phyloP scores from a whole-genome alignment of 2,329 filamentous ascomycete species.

The Emericellopsis cladophorae region DNA sequence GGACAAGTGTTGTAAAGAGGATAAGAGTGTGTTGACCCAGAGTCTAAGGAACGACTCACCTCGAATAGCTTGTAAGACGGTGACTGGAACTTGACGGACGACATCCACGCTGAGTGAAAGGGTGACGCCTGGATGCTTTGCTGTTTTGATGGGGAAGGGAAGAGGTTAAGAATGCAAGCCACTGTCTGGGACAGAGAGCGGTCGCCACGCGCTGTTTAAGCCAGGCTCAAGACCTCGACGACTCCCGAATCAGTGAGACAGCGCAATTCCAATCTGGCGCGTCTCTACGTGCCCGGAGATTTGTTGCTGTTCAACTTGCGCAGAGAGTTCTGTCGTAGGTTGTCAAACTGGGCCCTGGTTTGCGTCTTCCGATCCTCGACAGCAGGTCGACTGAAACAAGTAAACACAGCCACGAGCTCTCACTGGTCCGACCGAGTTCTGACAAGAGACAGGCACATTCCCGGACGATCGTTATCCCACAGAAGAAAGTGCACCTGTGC shows the following conservation, averaged over 20 bases:
- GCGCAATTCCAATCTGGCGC: conserved; percentile 12
- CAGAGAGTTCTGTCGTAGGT: background rate
- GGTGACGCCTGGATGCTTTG: conserved; percentile 17
- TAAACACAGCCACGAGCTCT: background rate
- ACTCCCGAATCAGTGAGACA: conserved; percentile 11
- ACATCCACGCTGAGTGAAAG: conserved; percentile 39
- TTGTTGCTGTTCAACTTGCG: conserved; percentile 16
- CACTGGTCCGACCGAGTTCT: background rate
- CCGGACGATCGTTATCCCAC: conserved; percentile 1
- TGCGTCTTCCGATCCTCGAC: background rate
- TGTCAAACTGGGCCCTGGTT: background rate
- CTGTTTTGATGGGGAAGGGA: conserved; percentile 16
- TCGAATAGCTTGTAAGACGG: conserved; percentile 45
- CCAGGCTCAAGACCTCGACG: conserved; percentile 16
- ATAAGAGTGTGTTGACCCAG: conserved; percentile 11
- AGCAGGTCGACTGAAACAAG: background rate
- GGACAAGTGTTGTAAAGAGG: no score
- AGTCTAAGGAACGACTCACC: conserved; percentile 32
- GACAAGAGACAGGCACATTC: conserved; percentile 3
- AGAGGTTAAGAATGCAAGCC: conserved; percentile 19
- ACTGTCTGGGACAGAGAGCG: conserved; percentile 24
- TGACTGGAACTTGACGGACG: conserved; percentile 42
- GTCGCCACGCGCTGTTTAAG: conserved; percentile 17
- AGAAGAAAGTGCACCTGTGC: background rate
- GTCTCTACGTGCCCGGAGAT: conserved; percentile 21